Percentiles rank a stretch among this genome's conserved stretches.
Conservation (phyloP, 2,329 filamentous ascomycete species). For the Paecilomyces sp. region DNA sequence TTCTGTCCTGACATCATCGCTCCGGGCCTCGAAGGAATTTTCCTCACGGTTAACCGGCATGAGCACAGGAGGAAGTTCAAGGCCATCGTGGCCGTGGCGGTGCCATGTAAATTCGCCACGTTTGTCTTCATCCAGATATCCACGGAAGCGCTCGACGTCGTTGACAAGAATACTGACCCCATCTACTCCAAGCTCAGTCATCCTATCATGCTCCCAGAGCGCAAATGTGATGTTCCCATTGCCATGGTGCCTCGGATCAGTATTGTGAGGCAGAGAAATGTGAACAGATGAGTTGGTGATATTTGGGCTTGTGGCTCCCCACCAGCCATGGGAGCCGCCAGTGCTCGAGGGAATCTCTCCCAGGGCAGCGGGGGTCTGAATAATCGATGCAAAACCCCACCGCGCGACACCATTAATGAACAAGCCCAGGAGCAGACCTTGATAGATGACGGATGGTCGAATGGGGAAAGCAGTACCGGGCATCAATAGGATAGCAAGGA, state of each 20-base stretch:
- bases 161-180: conserved; percentile 56
- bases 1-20: conserved; percentile 2
- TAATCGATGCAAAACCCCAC: conserved; percentile 85
- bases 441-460: conserved; percentile 74
- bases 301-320: conserved; percentile 42
- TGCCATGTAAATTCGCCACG: conserved; percentile 46
- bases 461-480: conserved; percentile 87
- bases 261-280: conserved; percentile 37
- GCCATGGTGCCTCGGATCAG: conserved; percentile 22
- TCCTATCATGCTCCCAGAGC: conserved; percentile 34
- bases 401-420: conserved; percentile 91
- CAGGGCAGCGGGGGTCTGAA: conserved; percentile 72
- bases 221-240: conserved; percentile 41
- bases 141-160: conserved; percentile 55
- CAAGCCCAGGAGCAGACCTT: conserved; percentile 80
- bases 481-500: conserved; percentile 76
- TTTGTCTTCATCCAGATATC: conserved; percentile 46
- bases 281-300: conserved; percentile 42
- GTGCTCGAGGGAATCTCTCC: conserved; percentile 43
- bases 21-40: neutral
- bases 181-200: conserved; percentile 39
- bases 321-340: conserved; percentile 34
- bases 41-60: conserved; percentile 16
- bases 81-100: conserved; percentile 31
- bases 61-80: conserved; percentile 24